These are phyloP conservation scores for Vitis labrusca DNA, from an alignment of 164 flowering plant species.

Conservation along the genomic window DNA sequence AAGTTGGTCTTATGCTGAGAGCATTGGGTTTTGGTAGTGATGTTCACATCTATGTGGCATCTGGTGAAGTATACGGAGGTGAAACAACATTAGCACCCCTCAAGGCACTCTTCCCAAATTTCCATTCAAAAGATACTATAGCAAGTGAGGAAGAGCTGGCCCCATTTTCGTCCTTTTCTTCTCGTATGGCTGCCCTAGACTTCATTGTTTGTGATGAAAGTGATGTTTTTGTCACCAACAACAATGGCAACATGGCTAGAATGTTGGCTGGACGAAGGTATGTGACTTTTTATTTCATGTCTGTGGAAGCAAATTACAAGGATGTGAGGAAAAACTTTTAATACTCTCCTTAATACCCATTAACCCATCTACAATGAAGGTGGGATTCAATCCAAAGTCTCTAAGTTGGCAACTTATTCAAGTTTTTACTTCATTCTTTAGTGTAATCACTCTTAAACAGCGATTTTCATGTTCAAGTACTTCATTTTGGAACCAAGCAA, in stretches of 20 bases:
- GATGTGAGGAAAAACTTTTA: too few species aligned
- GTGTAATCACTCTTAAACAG: too few species aligned
- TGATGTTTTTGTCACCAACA: constrained; percentile 92
- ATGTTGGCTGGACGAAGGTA: constrained; percentile 98
- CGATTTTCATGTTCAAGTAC: too few species aligned
- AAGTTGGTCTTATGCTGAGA: constrained; percentile 94
- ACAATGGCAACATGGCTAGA: constrained; percentile 99
- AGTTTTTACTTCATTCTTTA: too few species aligned
- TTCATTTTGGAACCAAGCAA: too few species aligned
- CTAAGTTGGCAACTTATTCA: too few species aligned
- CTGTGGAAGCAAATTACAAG: neutral
- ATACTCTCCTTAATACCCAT: too few species aligned
- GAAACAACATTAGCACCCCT: constrained; percentile 89
- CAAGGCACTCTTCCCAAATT: constrained; percentile 81
- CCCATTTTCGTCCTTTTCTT: constrained; percentile 71
- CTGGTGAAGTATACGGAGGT: constrained; percentile 97
- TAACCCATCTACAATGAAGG: too few species aligned
- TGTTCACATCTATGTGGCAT: constrained; percentile 91
- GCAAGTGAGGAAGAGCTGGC: constrained; percentile 69
- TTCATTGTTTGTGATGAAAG: constrained; percentile 96
- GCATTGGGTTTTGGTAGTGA: constrained; percentile 88
- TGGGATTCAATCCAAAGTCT: too few species aligned
- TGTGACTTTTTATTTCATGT: neutral
- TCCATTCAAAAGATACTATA: constrained; percentile 80
- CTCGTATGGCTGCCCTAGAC: constrained; percentile 99